Evolutionary conservation across 805 yeast species (phyloP).

Genomic region (Metschnikowia drakensbergensis): DNA sequence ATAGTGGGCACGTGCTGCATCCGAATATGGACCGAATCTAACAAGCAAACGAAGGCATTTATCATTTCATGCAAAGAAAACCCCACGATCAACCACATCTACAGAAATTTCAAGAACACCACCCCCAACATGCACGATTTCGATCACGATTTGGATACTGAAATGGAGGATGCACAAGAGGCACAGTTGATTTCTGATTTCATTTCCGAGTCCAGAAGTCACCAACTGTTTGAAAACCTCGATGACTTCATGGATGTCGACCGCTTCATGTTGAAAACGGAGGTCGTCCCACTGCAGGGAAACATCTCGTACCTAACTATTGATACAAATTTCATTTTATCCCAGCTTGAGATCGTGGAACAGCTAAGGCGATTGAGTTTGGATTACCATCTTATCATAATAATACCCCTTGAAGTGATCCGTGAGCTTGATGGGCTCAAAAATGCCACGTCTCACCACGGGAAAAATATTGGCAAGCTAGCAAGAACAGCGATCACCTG

Average conservation of each 20-base stretch:
- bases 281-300: constrained; percentile 15
- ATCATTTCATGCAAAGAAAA: neutral
- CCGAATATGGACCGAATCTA: too few species aligned
- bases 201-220: constrained; percentile 19
- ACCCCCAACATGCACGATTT: neutral
- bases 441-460: constrained; percentile 22
- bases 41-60: too few species aligned
- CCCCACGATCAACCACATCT: neutral
- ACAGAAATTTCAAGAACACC: too few species aligned
- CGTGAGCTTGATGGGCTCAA: constrained; percentile 84
- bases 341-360: constrained; percentile 60
- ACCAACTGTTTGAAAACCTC: neutral
- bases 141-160: constrained; percentile 22
- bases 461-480: constrained; percentile 44
- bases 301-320: constrained; percentile 50
- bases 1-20: too few species aligned
- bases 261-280: constrained; percentile 12
- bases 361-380: constrained; percentile 41
- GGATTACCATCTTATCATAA: constrained; percentile 45
- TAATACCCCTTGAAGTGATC: constrained; percentile 69
- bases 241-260: constrained; percentile 19
- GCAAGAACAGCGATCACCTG: constrained; percentile 78
- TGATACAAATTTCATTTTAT: constrained; percentile 80
- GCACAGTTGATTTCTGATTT: constrained; percentile 42
- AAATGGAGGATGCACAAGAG: constrained; percentile 41